Percentiles rank a stretch among this genome's conserved stretches.
phyloP scores from a whole-genome alignment of 306 rosid genomes.

The Ormosia semicastrata region DNA sequence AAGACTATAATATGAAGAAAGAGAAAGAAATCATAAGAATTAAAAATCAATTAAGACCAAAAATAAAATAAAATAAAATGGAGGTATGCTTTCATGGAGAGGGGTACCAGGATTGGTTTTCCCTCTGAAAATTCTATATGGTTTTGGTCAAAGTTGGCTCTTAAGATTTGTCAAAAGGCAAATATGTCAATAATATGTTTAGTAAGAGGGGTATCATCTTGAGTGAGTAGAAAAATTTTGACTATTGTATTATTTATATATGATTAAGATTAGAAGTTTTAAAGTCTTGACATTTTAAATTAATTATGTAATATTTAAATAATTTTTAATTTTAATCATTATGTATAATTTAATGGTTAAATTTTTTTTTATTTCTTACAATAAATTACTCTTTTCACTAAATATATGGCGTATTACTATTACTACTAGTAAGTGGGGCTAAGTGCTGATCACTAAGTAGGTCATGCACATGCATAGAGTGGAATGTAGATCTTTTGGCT shows the following conservation, averaged over 20 bases:
- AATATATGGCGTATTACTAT: background rate
- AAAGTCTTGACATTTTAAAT: no score
- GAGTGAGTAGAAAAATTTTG: no score
- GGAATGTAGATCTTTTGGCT: background rate
- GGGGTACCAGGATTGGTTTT: background rate
- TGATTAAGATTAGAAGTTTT: no score
- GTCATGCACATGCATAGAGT: slow-evolving; percentile 30
- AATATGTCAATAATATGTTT: background rate
- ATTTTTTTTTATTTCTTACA: no score
- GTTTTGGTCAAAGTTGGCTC: background rate
- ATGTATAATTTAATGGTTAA: no score
- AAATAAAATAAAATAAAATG: background rate
- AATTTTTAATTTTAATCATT: no score
- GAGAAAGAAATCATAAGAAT: background rate
- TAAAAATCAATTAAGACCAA: background rate
- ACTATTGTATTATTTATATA: no score
- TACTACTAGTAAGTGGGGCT: background rate
- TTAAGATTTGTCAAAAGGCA: background rate
- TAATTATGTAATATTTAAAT: no score
- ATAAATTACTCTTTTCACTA: no score
- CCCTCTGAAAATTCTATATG: background rate
- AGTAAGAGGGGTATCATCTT: background rate
- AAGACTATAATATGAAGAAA: background rate
- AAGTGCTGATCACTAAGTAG: slow-evolving; percentile 30
- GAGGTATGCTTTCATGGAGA: background rate